These are phyloP conservation scores for Hemisphaericaspora lyxosophila DNA, from an alignment of 1,139 yeast species.

Conservation along the genomic window DNA sequence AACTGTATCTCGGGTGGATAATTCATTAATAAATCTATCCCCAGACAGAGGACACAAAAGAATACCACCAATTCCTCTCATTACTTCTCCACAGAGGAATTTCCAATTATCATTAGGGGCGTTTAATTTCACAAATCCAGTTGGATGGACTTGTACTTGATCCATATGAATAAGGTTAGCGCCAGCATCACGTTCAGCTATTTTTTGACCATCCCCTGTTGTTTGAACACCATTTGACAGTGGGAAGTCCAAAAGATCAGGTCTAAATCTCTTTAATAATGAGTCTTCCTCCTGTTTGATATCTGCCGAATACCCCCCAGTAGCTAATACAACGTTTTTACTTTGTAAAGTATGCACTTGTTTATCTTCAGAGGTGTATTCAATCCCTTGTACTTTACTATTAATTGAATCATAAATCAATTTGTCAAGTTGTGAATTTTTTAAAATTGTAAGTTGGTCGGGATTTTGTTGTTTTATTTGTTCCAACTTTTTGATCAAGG, in stretches of 20 bases:
- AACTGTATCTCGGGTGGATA: conserved; percentile 34
- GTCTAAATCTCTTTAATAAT: conserved; percentile 29
- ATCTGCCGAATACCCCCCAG: conserved; percentile 43
- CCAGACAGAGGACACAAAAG: conserved; percentile 32
- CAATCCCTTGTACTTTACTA: conserved; percentile 23
- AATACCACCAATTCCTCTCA: conserved; percentile 42
- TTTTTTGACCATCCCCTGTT: conserved; percentile 40
- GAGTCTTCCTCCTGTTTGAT: conserved; percentile 16
- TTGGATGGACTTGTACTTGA: conserved; percentile 40
- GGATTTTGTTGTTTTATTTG: conserved; percentile 13
- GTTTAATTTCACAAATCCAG: conserved; percentile 33
- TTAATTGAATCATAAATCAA: conserved; percentile 16
- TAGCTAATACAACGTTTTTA: conserved; percentile 32
- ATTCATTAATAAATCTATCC: conserved; percentile 34
- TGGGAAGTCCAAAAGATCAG: conserved; percentile 32
- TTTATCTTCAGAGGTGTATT: conserved; percentile 15
- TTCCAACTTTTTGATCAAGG: conserved; percentile 23
- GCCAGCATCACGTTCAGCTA: conserved; percentile 30
- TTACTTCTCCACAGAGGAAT: conserved; percentile 38
- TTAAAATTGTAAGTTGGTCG: conserved; percentile 21
- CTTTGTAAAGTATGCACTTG: conserved; percentile 11
- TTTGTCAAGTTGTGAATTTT: conserved; percentile 20
- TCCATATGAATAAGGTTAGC: conserved; percentile 39
- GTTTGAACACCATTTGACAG: conserved; percentile 38
- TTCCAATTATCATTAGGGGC: conserved; percentile 24